Conservation (phyloP, 148 eudicot species). For the Bassia scoparia region DNA sequence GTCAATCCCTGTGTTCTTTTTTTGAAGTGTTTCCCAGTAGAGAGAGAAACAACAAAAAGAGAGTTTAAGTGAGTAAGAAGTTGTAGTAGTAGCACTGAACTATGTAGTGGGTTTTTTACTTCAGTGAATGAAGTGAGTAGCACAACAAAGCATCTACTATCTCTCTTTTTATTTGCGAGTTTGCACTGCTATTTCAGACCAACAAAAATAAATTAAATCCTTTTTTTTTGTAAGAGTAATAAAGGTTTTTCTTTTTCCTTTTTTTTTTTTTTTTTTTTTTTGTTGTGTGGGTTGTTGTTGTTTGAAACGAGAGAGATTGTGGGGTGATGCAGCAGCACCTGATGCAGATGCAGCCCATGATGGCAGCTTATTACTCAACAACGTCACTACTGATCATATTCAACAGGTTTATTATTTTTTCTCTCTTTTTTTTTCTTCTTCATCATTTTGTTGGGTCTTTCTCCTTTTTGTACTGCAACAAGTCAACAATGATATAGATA, state of each 20-base stretch:
- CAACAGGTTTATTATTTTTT: slow-evolving; percentile 55
- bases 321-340: slow-evolving; percentile 85
- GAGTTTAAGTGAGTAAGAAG: no score
- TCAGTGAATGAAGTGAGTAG: no score
- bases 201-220: no score
- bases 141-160: not conserved
- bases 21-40: slow-evolving; percentile 6
- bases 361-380: slow-evolving; percentile 90
- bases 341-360: slow-evolving; percentile 98
- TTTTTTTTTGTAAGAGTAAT: no score
- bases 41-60: slow-evolving; percentile 11
- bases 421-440: not conserved
- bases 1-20: slow-evolving; percentile 25
- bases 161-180: not conserved
- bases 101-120: no score
- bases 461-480: no score
- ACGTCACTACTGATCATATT: slow-evolving; percentile 93
- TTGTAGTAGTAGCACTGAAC: not conserved
- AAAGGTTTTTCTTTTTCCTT: not conserved
- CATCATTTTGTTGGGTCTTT: not conserved
- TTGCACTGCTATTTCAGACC: slow-evolving; percentile 18
- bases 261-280: not conserved
- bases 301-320: not conserved
- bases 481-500: no score
- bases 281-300: not conserved